Base-by-base conservation (phyloP, 2,329 filamentous ascomycete genomes). In the Clonostachys byssicola region DNA sequence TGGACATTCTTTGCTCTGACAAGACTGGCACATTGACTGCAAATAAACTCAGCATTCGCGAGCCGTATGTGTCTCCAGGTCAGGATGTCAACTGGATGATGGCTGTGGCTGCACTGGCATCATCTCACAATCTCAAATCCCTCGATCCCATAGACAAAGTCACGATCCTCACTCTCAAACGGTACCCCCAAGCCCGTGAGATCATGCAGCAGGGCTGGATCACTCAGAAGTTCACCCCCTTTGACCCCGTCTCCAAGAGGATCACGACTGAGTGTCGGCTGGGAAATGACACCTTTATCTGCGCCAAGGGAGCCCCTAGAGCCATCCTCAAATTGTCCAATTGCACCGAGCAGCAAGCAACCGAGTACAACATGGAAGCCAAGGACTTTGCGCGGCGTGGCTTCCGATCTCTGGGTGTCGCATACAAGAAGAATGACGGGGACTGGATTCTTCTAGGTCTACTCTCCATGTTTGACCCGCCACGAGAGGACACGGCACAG, bases 41-140 rank as follows among this genome's bases (percentile, higher is more conserved):
- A 56, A 87, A 87, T 67, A 85, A 89, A 73, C 77, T 89, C 46
- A 85, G 80, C 60, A 86, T 89, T 61, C 85, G 86, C 64, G 86
- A 89, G 62, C 86, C 86, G 17, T 89, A 85, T 68, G 85, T 89
- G 49, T 81, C 84, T 51, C 86, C 89, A 66, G 86, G 86, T 58
- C 81, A 88, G 62, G 85, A 89, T 67, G 81, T 89, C 66, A 86
- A 89, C 74, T 89, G 85, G 85, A 89, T 89, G 85, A 89, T 89
- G 86, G 85, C 86, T 54, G 86, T 88, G 51, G 86, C 86, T 50
- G 86, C 86, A 51, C 79, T 89, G 47, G 86, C 86, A 49, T 89
- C 85, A 45, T 89, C 86, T 52, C 86, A 89, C 75, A 89, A 89
- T 72, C 76, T 88, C 71, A 86, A 87, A 72, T 86, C 85, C 51